phyloP scores from a whole-genome alignment of 306 rosid species.

The Pyrus pyrifolia region DNA sequence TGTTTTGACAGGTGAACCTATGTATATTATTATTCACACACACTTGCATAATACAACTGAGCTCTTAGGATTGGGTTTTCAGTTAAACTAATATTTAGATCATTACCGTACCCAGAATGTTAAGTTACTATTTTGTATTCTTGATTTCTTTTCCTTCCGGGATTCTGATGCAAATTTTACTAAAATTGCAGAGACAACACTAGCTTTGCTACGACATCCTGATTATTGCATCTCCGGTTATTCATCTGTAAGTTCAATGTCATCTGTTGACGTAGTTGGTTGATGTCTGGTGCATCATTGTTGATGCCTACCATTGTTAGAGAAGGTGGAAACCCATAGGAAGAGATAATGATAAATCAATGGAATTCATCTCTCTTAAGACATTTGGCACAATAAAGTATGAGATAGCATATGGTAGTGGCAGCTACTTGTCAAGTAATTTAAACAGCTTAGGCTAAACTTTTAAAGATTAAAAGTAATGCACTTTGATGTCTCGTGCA shows the following conservation, averaged over 20 bases:
- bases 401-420: neutral
- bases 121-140: neutral
- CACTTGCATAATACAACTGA: neutral
- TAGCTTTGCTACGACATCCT: constrained; percentile 89
- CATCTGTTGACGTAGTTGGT: constrained; percentile 11
- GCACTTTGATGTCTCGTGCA: neutral
- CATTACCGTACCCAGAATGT: neutral
- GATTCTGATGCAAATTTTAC: constrained; percentile 17
- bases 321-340: neutral
- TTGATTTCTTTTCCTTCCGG: neutral
- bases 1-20: constrained; percentile 69
- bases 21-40: neutral
- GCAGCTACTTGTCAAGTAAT: neutral
- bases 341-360: neutral
- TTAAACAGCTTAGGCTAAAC: neutral
- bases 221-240: constrained; percentile 91
- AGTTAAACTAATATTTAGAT: neutral
- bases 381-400: neutral
- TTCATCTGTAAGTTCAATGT: constrained; percentile 67
- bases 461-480: neutral
- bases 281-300: neutral
- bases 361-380: neutral
- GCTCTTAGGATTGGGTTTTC: neutral
- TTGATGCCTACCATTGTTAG: neutral
- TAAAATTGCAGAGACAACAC: constrained; percentile 63